Evolutionary conservation across 2,329 filamentous ascomycete species (phyloP), one percentile per base, ranked within the genome.

Genomic region (Cadophora malorum): DNA sequence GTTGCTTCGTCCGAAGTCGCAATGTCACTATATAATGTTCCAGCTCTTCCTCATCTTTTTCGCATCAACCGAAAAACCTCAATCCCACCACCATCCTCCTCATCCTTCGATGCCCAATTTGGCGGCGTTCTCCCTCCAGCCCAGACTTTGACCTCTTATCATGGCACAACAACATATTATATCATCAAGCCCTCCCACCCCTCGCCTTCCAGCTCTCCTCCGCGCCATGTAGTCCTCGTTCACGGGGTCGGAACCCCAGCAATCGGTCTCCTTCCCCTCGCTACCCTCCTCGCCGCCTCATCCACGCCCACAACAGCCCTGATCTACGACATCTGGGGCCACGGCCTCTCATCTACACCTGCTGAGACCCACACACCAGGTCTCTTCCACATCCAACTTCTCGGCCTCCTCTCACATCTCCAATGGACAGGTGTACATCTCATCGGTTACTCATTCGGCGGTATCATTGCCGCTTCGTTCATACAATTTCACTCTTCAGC

Each of bases 191-290:
- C 70, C 10, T 58, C 62, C 4, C 12, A 50, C 31, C 50, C 63
- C 21, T 23, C 64, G n/a, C 23, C 67, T 19, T 12, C 45, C 19
- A 53, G 10, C 63, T 4, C 45, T 0, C 12, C 68, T 0, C 67
- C 74, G 0, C 63, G 72, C 35, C 78, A 77, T 5, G 78, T 85
- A 0, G 75, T 86, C 0, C 74, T 86, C 38, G 72, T 86, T 0
- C 84, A 86, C 67, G 84, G 85, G 28, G 80, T 85, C 0, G 81
- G 85, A 64, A 86, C 84, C 0, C 81, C 82, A 7, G 82, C 84
- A 1, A 73, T 86, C 3, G 83, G 84, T 25, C 73, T 86, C 63
- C 74, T 80, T 0, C 83, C 83, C 0, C 77, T 86, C 1, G 78
- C 79, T 0, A 74, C 69, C 6, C 70, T 73, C 0, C 76, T 87